Base-by-base conservation (phyloP, 176 grass and related monocot species). In the Juncus effusus region DNA sequence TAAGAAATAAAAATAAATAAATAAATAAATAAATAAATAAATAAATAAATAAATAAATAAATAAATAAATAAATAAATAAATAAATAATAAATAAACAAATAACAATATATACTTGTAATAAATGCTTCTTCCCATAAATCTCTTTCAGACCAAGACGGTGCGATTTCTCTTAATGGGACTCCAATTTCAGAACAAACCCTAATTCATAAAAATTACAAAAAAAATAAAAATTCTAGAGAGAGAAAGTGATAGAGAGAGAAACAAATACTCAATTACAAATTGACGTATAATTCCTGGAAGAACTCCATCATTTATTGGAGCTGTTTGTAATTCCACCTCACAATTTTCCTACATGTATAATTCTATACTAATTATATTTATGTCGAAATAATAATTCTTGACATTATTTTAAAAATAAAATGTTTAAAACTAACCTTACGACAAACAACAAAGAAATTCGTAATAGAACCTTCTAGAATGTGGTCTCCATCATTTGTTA, bases 61-160 rank as follows among this genome's bases (percentile, higher is more conserved):
- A 64, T 40, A 83, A 70, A 57, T 28, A 28, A 47, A 58, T 3
- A 47, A 28, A 3, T 37, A 5, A 59, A 69, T 57, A 79, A 72
- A 16, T 39, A 13, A 77, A 41, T 16, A 75, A 52, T 63, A 60
- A 71, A 59, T 81, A 36, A 10, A 62, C 62, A 28, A 55, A 64
- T 36, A 58, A 37, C 3, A 65, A 62, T 47, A 47, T 67, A 70
- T 91, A 91, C 87, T 90, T 80, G 91, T 96, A 67, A 96, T 67
- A 55, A 96, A 96, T 0, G 92, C 92, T 38, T 96, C 92, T 76
- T 96, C 66, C 92, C 92, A 96, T 37, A 77, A 51, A 59, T 85
- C 74, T 70, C 53, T 75, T 3, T 81, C 75, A 59, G 87, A 91
- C 92, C 87, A 96, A 14, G 84, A 91, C 13, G 87, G 87, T 85